Conservation (phyloP, 352 stramenopile genomes). For the Globisporangium okanoganense region DNA sequence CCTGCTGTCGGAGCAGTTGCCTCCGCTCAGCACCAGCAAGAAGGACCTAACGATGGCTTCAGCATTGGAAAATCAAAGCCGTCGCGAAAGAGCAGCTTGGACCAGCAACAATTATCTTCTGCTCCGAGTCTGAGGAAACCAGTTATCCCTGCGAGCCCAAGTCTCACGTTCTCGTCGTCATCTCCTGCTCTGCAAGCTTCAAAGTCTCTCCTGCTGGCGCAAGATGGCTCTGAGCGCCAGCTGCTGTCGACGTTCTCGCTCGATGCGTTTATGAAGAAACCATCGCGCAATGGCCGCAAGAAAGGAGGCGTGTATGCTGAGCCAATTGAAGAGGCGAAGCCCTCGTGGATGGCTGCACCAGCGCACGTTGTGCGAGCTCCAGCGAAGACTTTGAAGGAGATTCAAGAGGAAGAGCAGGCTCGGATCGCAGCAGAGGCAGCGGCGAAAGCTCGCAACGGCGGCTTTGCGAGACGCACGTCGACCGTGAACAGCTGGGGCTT, state of each 20-base stretch:
- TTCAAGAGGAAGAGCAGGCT: conserved; percentile 61
- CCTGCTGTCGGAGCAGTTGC: background rate
- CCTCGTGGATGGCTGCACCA: conserved; percentile 5
- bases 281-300: conserved; percentile 25
- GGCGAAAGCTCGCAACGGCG: conserved; percentile 40
- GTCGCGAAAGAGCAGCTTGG: conserved; percentile 27
- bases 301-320: background rate
- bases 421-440: conserved; percentile 30
- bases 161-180: conserved; percentile 20
- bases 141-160: conserved; percentile 33
- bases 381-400: conserved; percentile 54
- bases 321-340: conserved; percentile 2
- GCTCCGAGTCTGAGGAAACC: conserved; percentile 21
- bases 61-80: conserved; percentile 21
- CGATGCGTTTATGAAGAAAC: conserved; percentile 61
- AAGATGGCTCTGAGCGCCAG: conserved; percentile 43
- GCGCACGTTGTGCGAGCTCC: conserved; percentile 4
- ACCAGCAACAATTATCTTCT: conserved; percentile 8
- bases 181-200: conserved; percentile 4
- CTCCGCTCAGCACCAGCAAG: background rate
- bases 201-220: conserved; percentile 30
- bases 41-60: conserved; percentile 16
- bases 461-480: conserved; percentile 28
- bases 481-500: conserved; percentile 75
- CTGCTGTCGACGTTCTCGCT: conserved; percentile 56